These are phyloP conservation scores for Verticillium klebahnii DNA, from an alignment of 2,329 filamentous ascomycete species.

Conservation along the genomic window DNA sequence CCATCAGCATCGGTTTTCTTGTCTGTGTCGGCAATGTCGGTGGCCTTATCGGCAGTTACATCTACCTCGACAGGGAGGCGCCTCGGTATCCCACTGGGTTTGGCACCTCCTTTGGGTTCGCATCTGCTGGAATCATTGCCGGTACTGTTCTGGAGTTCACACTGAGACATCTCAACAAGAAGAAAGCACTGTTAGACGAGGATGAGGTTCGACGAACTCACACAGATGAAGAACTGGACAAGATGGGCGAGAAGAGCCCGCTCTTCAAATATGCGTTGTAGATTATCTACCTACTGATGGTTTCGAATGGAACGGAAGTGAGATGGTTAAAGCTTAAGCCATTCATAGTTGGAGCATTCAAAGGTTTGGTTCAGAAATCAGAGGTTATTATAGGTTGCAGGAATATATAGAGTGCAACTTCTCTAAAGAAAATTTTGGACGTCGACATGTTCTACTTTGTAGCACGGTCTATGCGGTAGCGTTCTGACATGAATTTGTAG, in stretches of 20 bases:
- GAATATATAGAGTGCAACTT: too few species aligned
- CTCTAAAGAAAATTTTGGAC: too few species aligned
- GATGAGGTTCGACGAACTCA: slow-evolving; percentile 16
- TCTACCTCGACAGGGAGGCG: slow-evolving; percentile 28
- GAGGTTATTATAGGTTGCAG: too few species aligned
- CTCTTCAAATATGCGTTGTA: slow-evolving; percentile 14
- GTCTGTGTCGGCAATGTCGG: slow-evolving; percentile 33
- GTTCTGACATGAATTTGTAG: too few species aligned
- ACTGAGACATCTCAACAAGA: slow-evolving; percentile 20
- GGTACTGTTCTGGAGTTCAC: slow-evolving; percentile 22
- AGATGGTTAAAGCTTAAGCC: not conserved
- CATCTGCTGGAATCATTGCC: slow-evolving; percentile 19
- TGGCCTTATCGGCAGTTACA: slow-evolving; percentile 33
- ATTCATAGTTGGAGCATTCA: too few species aligned
- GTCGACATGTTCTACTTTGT: too few species aligned
- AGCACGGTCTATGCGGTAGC: too few species aligned
- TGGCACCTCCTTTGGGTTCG: slow-evolving; percentile 25
- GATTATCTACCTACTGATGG: not conserved
- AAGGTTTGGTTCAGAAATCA: too few species aligned
- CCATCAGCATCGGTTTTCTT: slow-evolving; percentile 31
- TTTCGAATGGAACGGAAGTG: too few species aligned
- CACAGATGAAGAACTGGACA: slow-evolving; percentile 12
- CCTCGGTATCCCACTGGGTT: slow-evolving; percentile 29
- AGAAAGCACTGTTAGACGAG: slow-evolving; percentile 18
- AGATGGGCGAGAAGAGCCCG: slow-evolving; percentile 15